These are phyloP conservation scores for Phytophthora pisi DNA, from an alignment of 352 stramenopile species.

Conservation along the genomic window DNA sequence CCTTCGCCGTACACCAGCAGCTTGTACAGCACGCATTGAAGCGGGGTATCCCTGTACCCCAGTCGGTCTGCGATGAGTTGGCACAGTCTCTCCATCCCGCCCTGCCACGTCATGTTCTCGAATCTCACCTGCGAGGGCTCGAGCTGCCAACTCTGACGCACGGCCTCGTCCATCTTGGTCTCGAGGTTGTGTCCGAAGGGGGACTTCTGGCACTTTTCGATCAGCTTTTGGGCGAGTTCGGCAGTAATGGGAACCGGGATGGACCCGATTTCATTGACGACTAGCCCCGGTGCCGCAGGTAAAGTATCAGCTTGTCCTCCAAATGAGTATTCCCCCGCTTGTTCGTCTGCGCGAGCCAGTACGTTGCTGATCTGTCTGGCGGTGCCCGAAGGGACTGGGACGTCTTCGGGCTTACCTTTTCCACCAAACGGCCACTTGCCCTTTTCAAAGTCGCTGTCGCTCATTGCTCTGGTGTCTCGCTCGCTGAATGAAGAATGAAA, in stretches of 20 bases:
- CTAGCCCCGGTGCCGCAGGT: constrained; percentile 3
- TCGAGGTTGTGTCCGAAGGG: constrained; percentile 12
- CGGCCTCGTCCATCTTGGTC: constrained; percentile 16
- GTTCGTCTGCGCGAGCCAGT: background rate
- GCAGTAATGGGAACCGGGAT: constrained; percentile 13
- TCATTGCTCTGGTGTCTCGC: background rate
- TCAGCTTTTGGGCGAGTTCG: constrained; percentile 5
- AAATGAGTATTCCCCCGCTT: constrained; percentile 15
- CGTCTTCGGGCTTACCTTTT: background rate
- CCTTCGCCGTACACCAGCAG: constrained; percentile 48
- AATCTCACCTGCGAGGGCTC: background rate
- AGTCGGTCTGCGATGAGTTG: constrained; percentile 11
- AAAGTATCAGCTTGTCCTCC: constrained; percentile 3
- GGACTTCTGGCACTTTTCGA: constrained; percentile 30
- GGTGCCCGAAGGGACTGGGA: background rate
- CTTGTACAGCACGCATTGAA: constrained; percentile 43
- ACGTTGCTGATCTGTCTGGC: constrained; percentile 14
- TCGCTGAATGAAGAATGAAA: background rate
- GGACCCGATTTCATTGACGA: constrained; percentile 5
- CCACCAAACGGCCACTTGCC: constrained; percentile 9
- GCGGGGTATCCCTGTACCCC: constrained; percentile 7
- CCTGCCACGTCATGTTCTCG: background rate
- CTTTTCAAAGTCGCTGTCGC: background rate
- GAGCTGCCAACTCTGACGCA: constrained; percentile 24
- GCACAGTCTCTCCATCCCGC: background rate